Conservation (phyloP, 306 rosid genomes). For the Medicago lupulina region DNA sequence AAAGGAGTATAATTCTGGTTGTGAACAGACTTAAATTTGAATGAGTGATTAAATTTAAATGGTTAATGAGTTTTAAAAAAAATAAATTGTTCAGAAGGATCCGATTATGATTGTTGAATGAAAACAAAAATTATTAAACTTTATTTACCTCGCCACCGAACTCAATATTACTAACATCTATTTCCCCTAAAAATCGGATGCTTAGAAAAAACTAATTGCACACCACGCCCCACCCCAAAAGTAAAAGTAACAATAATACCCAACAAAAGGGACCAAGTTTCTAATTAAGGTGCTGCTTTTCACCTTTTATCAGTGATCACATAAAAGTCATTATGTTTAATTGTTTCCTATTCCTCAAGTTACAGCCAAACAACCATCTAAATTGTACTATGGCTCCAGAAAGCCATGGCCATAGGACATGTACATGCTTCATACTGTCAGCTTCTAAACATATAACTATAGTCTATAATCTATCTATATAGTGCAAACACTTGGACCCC, state of each 20-base stretch:
- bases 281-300: slow-evolving; percentile 44
- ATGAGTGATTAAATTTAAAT: too few relatives aligned
- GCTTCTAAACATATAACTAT: too few relatives aligned
- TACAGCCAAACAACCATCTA: slow-evolving; percentile 17
- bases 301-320: slow-evolving; percentile 38
- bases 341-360: slow-evolving; percentile 32
- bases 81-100: too few relatives aligned
- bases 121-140: too few relatives aligned
- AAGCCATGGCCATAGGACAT: slow-evolving; percentile 45
- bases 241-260: slow-evolving; percentile 35
- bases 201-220: too few relatives aligned
- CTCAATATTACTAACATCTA: too few relatives aligned
- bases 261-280: slow-evolving; percentile 28
- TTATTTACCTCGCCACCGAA: too few relatives aligned
- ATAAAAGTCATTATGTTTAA: slow-evolving; percentile 18
- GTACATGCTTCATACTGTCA: background rate
- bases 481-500: slow-evolving; percentile 36
- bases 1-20: too few relatives aligned
- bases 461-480: too few relatives aligned
- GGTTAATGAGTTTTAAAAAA: too few relatives aligned
- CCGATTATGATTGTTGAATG: too few relatives aligned
- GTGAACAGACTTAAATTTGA: background rate
- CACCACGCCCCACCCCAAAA: background rate
- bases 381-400: slow-evolving; percentile 34
- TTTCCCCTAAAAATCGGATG: too few relatives aligned